Evolutionary conservation across 2,329 filamentous ascomycete species (phyloP), one percentile per base, ranked within the genome.

Genomic region (Fusarium brachygibbosum): DNA sequence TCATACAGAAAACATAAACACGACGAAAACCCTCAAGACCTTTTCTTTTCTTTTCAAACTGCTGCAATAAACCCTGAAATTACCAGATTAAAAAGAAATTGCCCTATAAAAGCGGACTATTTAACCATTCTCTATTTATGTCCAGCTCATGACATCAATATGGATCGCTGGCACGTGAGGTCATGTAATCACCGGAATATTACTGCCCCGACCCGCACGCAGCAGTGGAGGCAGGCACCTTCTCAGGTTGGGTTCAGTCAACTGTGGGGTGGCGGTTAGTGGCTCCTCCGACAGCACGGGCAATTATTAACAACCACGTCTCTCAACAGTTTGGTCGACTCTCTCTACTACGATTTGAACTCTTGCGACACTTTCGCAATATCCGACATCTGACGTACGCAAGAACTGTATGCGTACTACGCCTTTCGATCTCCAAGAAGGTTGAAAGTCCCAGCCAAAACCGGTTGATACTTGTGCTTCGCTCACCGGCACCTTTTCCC

Each of bases 231-330:
- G 35, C 19, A 41, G 58, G 41, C 29, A 48, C 49, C 34, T 57
- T 28, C n/a, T 14, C 23, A 34, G 23, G 59, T 50, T 64, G 42
- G 41, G 40, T 63, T 38, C 41, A 63, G 23, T 58, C 17, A 41
- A 42, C 23, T 42, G 69, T 54, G 55, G 63, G 57, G 63, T 70
- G 67, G 69, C 67, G 59, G 63, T 38, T 74, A 71, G 70, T 66
- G 66, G 68, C 50, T 67, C 65, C 61, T 64, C 19, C 46, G 29
- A 60, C 54, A 52, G 41, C 63, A 59, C 44, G 40, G 55, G 63
- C 44, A 70, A 60, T 67, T 58, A 57, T 73, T 62, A 65, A 59
- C 52, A 68, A 73, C 71, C 70, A 74, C 71, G 65, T 73, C 71
- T 71, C 71, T 74, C 71, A 73, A 68, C 71, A 71, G 58, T 63